Base-by-base conservation (phyloP, 2,329 filamentous ascomycete genomes). In the Coleophoma cylindrospora region DNA sequence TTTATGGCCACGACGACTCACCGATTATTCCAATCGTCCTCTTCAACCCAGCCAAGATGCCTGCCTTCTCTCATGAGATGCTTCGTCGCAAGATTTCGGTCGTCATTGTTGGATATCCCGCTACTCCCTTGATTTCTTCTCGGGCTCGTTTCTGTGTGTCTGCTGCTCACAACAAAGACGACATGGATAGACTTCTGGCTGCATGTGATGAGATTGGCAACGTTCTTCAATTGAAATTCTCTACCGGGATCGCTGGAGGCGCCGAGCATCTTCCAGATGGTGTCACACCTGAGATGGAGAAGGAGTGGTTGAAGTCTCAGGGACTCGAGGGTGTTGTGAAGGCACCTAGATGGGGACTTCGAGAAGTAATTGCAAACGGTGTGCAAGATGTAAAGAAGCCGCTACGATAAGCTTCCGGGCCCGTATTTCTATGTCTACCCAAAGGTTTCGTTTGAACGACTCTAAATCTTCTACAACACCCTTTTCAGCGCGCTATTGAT, bases 31-130 rank as follows among this genome's bases (percentile, higher is more conserved):
- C 94, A 48, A 70, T 99, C 58, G 81, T 96, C 64, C 83, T 99
- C 27, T 99, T 96, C 77, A 90, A 97, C 72, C 94, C 94, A n/a
- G 94, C 89, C 62, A 99, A 99, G 74, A 96, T 99, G 78, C 89
- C 92, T 4, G 92, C 94, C 52, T 99, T 99, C 71, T 96, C 91
- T 45, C 94, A 96, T 67, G 94, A 97, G 70, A 97, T 99, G 94
- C 81, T 97, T 53, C 89, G 89, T 73, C 89, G 94, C 65, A 97
- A 96, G 71, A 97, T 99, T 61, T 94, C 92, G 0, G 89, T 97
- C 47, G 94, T 99, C 37, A 89, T 99, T 43, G 94, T 99, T 54
- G 94, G 92, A 47, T 99, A 99, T 67, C 94, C 94, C 6, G 94
- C 92, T 9, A 99, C 94, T 2, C 94, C 94, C 1, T 80, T 99